Evolutionary conservation across 2,329 filamentous ascomycete genomes (phyloP), one percentile per base, ranked within the genome.

Genomic region (Monosporascus sp.): DNA sequence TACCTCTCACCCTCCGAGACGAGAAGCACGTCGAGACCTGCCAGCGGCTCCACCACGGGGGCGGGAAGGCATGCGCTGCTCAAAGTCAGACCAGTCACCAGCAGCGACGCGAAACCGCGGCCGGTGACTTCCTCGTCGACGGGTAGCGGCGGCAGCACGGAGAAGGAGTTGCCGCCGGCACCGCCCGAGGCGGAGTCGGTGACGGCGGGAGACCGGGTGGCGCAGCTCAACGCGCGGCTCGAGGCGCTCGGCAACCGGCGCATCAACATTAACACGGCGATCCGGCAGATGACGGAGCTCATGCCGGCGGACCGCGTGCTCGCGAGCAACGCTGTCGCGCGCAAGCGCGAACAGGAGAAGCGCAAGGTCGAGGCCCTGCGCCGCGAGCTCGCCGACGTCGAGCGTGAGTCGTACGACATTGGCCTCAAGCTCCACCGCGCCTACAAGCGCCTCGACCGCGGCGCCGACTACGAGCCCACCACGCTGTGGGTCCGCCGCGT

Each of bases 401-500:
- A 83, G 68, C 79, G 84, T 57, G 85, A 93, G 68, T 86, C 91
- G 69, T 87, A 93, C 64, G 88, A 94, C 52, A 72, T 92, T 42
- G 89, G 89, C 1, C 72, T 94, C 62, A 86, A 85, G 68, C 74
- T 94, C 51, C 83, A 89, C 66, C 76, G 87, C 22, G 85, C 87
- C 9, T 86, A 88, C 71, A 92, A 90, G 73, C 80, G 89, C 47
- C 78, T 84, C 60, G 88, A 92, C 62, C 81, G 85, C 57, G 80
- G 86, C 50, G 78, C 78, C 2, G 75, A 78, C 36, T 86, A 77
- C 62, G 84, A 89, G 62, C 82, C 82, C 11, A 86, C 84, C 0
- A 81, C 81, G 31, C 71, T 95, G 9, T 95, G 90, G 90, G 87
- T 95, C 48, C 81, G 86, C 63, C 79, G 90, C 57, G 85, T 91